Evolutionary conservation across 164 flowering plant genomes (phyloP).

Genomic region (Tetrastigma voinierianum): DNA sequence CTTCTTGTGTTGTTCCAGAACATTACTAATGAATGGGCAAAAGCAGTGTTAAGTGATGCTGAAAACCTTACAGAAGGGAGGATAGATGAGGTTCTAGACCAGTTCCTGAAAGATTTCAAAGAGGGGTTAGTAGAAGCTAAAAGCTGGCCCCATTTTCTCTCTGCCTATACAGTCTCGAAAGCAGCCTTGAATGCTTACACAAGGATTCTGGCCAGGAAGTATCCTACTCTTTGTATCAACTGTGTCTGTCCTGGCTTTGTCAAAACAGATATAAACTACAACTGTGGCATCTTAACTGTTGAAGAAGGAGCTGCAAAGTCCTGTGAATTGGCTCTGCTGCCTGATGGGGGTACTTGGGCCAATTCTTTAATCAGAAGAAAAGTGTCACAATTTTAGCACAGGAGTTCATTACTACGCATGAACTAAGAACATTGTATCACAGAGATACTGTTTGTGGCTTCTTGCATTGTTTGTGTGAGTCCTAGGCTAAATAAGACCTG

Average conservation of each 20-base stretch:
- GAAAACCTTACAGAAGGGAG: constrained; percentile 37
- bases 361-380: constrained; percentile 31
- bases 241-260: constrained; percentile 42
- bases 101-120: constrained; percentile 33
- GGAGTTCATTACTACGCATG: too few relatives aligned
- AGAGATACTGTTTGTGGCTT: too few relatives aligned
- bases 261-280: constrained; percentile 34
- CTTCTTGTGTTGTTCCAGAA: constrained; percentile 20
- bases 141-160: constrained; percentile 30
- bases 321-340: constrained; percentile 40
- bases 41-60: constrained; percentile 22
- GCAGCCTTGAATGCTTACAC: constrained; percentile 51
- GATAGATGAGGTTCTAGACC: constrained; percentile 31
- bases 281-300: constrained; percentile 22
- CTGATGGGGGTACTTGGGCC: constrained; percentile 40
- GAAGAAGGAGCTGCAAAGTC: constrained; percentile 45
- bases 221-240: constrained; percentile 31
- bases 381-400: not conserved
- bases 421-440: too few relatives aligned
- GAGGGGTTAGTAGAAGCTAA: constrained; percentile 21
- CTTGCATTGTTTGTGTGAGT: too few relatives aligned
- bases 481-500: too few relatives aligned
- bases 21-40: constrained; percentile 27
- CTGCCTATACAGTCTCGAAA: constrained; percentile 38
- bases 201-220: constrained; percentile 41